Conservation (phyloP, 169 alveolate species). For the Cryptosporidium felis region DNA sequence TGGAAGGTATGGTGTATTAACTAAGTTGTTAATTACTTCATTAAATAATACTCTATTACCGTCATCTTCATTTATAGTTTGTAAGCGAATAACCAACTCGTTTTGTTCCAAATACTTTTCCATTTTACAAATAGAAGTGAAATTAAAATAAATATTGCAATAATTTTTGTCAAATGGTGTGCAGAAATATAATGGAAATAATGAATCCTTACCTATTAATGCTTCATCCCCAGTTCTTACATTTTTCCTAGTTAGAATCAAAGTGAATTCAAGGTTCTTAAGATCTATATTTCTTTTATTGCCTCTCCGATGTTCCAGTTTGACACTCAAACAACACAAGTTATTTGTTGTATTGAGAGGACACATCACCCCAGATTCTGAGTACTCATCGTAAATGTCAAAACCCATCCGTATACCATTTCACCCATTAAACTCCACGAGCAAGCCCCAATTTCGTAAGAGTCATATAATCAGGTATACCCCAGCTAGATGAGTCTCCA, state of each 20-base stretch:
- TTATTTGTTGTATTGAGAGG: too few species aligned
- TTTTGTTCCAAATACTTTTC: not conserved
- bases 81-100: not conserved
- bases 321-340: too few species aligned
- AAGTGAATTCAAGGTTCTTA: not conserved
- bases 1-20: too few species aligned
- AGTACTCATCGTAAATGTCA: too few species aligned
- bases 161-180: constrained; percentile 49
- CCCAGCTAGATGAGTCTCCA: too few species aligned
- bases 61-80: not conserved
- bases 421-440: too few species aligned
- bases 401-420: too few species aligned
- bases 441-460: too few species aligned
- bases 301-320: too few species aligned
- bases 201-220: not conserved
- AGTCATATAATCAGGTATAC: too few species aligned
- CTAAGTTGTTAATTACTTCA: not conserved
- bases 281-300: too few species aligned
- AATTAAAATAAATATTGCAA: constrained; percentile 5
- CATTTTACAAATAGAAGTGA: constrained; percentile 7
- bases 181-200: constrained; percentile 47
- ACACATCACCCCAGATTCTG: too few species aligned
- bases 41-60: not conserved
- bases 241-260: not conserved
- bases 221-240: not conserved